Percentiles rank a stretch among this genome's conserved stretches.
These are phyloP conservation scores for Fusarium sublunatum DNA, from an alignment of 2,329 filamentous ascomycete genomes.

Conservation along the genomic window DNA sequence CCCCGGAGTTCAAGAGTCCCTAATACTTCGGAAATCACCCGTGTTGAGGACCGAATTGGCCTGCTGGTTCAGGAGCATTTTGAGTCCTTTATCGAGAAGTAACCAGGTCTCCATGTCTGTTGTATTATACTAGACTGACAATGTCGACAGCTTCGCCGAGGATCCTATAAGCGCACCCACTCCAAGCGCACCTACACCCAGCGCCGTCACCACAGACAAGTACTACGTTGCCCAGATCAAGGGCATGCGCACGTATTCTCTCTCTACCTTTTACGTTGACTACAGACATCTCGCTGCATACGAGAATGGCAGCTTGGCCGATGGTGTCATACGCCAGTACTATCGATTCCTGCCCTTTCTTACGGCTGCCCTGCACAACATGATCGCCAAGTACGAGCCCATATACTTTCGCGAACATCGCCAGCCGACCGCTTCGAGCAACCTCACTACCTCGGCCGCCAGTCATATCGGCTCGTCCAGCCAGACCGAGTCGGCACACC, in stretches of 20 bases:
- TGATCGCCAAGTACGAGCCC: constrained; percentile 94
- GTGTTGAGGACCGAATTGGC: constrained; percentile 81
- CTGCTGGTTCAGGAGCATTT: constrained; percentile 80
- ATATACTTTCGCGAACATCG: constrained; percentile 93
- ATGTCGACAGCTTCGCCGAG: constrained; percentile 69
- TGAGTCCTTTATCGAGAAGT: constrained; percentile 83
- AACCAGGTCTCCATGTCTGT: constrained; percentile 42
- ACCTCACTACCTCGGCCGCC: constrained; percentile 74
- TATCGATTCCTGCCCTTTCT: constrained; percentile 96
- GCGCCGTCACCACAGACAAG: constrained; percentile 78
- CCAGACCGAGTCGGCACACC: constrained; percentile 74
- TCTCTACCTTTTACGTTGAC: constrained; percentile 90
- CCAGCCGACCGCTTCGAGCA: constrained; percentile 81
- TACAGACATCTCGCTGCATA: constrained; percentile 84
- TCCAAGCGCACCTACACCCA: constrained; percentile 71
- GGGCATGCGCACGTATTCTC: constrained; percentile 75
- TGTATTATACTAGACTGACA: constrained; percentile 2
- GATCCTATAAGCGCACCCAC: constrained; percentile 67
- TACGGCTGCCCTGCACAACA: constrained; percentile 86
- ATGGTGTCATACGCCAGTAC: constrained; percentile 89
- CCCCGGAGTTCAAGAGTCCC: constrained; percentile 62
- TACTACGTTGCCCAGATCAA: constrained; percentile 89
- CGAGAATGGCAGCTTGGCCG: constrained; percentile 83
- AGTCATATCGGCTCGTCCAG: constrained; percentile 71
- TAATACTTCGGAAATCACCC: constrained; percentile 67